Conservation (phyloP, 75 land plant genomes). For the Azolla pinnata region DNA sequence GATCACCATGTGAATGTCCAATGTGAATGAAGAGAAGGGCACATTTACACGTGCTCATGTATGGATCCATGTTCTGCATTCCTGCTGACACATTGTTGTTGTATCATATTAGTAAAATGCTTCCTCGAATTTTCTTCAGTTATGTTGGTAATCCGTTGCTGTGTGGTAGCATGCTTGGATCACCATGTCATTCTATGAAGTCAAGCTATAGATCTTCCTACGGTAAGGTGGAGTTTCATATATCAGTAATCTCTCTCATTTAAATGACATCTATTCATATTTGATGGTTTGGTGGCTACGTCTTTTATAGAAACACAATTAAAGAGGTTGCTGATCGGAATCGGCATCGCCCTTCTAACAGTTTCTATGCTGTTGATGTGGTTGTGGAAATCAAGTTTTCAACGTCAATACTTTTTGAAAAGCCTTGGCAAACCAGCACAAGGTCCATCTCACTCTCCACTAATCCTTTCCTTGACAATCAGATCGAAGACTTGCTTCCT, state of each 20-base stretch:
- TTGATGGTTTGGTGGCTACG: too few species aligned
- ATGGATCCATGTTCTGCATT: slow-evolving; percentile 5
- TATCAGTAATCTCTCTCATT: background rate
- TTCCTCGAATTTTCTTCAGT: too few species aligned
- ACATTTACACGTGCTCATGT: background rate
- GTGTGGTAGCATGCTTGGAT: slow-evolving; percentile 16
- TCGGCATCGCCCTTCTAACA: background rate
- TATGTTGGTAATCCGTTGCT: slow-evolving; percentile 38
- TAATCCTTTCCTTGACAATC: too few species aligned
- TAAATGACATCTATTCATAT: too few species aligned
- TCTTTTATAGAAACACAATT: background rate
- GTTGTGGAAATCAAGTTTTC: slow-evolving; percentile 32
- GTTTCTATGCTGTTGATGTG: background rate
- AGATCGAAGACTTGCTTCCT: too few species aligned
- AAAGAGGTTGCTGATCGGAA: background rate
- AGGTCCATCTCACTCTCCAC: too few species aligned
- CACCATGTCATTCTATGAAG: slow-evolving; percentile 7
- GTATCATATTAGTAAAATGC: too few species aligned
- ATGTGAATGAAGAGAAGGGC: background rate
- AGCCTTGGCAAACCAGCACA: slow-evolving; percentile 9
- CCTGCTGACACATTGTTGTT: too few species aligned
- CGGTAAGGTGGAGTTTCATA: slow-evolving; percentile 17
- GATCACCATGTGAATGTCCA: too few species aligned
- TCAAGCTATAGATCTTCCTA: slow-evolving; percentile 10
- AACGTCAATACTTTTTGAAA: slow-evolving; percentile 11